phyloP scores from a whole-genome alignment of 345 rosid species.

The Rhizophora apiculata region DNA sequence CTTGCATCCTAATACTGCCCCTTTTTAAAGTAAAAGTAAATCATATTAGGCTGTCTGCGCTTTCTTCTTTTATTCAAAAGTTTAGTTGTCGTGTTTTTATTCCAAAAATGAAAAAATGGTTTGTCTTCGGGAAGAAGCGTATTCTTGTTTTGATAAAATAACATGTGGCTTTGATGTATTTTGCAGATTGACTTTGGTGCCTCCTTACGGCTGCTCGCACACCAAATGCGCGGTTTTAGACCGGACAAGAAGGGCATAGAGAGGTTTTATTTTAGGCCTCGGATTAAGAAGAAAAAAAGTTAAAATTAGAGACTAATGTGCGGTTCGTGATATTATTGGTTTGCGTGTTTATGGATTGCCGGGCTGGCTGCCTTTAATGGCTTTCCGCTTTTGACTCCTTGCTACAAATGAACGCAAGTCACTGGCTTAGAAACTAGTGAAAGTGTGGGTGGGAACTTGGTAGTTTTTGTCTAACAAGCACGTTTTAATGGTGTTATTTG shows the following conservation, averaged over 20 bases:
- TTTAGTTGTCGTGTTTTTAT: too few species aligned
- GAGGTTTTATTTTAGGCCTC: background rate
- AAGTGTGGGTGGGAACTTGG: background rate
- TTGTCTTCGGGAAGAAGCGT: too few species aligned
- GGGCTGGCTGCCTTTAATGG: background rate
- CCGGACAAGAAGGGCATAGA: background rate
- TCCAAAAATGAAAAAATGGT: too few species aligned
- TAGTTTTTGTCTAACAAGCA: background rate
- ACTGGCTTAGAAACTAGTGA: background rate
- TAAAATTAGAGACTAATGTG: background rate
- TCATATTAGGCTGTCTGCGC: too few species aligned
- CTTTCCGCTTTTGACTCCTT: background rate
- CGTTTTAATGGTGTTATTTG: background rate
- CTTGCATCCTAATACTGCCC: too few species aligned
- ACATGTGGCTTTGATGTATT: conserved; percentile 6
- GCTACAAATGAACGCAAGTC: background rate
- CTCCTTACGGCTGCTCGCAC: conserved; percentile 32
- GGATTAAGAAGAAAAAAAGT: background rate
- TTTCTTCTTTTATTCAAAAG: too few species aligned
- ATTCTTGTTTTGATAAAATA: too few species aligned
- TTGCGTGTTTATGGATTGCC: background rate
- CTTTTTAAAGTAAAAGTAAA: too few species aligned
- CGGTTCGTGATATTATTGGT: background rate
- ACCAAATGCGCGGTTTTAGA: conserved; percentile 16
- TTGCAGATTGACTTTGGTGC: conserved; percentile 41